Percentiles rank a stretch among this genome's conserved stretches.
Evolutionary conservation across 257 asterid species (phyloP).

Genomic region (Penstemon davidsonii): DNA sequence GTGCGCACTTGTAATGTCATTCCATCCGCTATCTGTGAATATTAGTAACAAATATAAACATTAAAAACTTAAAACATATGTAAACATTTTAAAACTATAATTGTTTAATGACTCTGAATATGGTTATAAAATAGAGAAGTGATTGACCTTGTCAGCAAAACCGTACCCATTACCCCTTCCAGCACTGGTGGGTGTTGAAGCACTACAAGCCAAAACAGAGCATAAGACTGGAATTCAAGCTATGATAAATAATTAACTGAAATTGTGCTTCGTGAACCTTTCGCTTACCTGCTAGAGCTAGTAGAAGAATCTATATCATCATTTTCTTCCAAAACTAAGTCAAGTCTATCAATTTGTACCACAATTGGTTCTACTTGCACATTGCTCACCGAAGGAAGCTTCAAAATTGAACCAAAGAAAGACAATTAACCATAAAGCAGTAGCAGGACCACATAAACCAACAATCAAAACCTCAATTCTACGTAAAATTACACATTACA

Average conservation of each 20-base stretch:
- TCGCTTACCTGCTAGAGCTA: constrained; percentile 62
- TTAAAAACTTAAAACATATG: constrained; percentile 19
- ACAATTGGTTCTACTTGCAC: constrained; percentile 92
- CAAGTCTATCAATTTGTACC: constrained; percentile 88
- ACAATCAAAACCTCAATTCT: neutral
- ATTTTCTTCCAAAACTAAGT: constrained; percentile 89
- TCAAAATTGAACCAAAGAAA: constrained; percentile 32
- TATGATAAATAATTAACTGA: constrained; percentile 24
- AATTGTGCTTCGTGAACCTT: constrained; percentile 31
- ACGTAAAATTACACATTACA: constrained; percentile 2
- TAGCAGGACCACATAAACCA: neutral
- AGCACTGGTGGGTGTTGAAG: constrained; percentile 52
- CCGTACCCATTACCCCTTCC: constrained; percentile 83
- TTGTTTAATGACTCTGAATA: neutral
- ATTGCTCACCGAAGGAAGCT: constrained; percentile 96
- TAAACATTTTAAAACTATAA: neutral
- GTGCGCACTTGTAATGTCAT: constrained; percentile 83
- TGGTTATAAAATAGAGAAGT: neutral
- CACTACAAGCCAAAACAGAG: constrained; percentile 40
- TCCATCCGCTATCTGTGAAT: constrained; percentile 93
- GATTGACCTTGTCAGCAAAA: constrained; percentile 90
- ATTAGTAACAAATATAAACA: constrained; percentile 30
- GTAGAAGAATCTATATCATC: constrained; percentile 60
- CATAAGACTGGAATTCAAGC: constrained; percentile 24
- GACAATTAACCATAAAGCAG: constrained; percentile 18